These are phyloP conservation scores for Saturnispora kantuleensis DNA, from an alignment of 805 yeast species.

Conservation along the genomic window DNA sequence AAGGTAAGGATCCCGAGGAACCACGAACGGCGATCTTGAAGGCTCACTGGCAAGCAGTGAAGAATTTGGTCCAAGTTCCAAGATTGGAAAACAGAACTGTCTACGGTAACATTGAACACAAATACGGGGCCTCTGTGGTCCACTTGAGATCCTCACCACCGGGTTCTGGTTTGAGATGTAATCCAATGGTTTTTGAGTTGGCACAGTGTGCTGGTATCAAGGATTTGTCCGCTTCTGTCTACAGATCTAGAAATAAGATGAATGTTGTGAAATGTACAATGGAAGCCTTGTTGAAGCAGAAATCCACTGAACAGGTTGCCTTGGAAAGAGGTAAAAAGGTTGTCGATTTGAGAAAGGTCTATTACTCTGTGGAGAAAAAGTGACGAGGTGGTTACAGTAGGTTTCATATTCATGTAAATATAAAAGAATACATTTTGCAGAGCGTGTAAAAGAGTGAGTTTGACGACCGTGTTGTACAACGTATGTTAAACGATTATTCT, in stretches of 20 bases:
- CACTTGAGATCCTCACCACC: slow-evolving; percentile 81
- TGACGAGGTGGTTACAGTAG: background rate
- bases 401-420: slow-evolving; percentile 1
- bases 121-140: slow-evolving; percentile 79
- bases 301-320: slow-evolving; percentile 79
- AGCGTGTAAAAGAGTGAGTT: no score
- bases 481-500: no score
- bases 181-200: slow-evolving; percentile 80
- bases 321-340: slow-evolving; percentile 89
- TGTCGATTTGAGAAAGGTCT: slow-evolving; percentile 84
- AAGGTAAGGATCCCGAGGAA: slow-evolving; percentile 80
- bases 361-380: slow-evolving; percentile 37
- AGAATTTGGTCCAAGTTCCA: slow-evolving; percentile 71
- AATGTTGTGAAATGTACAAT: slow-evolving; percentile 84
- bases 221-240: slow-evolving; percentile 85
- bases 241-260: slow-evolving; percentile 89
- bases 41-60: slow-evolving; percentile 91
- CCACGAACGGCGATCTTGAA: slow-evolving; percentile 65
- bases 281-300: slow-evolving; percentile 74
- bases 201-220: slow-evolving; percentile 91
- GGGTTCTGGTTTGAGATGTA: slow-evolving; percentile 88
- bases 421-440: no score
- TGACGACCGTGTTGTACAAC: no score
- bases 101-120: slow-evolving; percentile 70
- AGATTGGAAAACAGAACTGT: slow-evolving; percentile 89